Base-by-base conservation (phyloP, 106 monocot species). In the Amphibolis antarctica region DNA sequence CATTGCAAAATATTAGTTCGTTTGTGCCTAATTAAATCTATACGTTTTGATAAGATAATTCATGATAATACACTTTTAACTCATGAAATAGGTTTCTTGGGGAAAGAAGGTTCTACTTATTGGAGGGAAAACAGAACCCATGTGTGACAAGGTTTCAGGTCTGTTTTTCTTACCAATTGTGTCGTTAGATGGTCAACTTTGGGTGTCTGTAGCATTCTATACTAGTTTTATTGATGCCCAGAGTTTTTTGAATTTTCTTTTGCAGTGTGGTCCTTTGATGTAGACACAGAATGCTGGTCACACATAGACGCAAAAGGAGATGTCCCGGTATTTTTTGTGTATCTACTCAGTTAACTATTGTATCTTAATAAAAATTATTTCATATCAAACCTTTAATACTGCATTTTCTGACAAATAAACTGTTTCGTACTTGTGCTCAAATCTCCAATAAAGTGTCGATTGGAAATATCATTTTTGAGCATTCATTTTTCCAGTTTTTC, bases 251-350 rank as follows among this genome's bases (percentile, higher is more conserved):
- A 17, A 0, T 67, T 53, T 18, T 26, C 74, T 66, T 65, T 15
- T 50, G 36, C 25, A 96, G 94, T 86, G 4, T 96, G 89, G 89
- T 81, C 86, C 22, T 90, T 96, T 57, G 80, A 90, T 63, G 28
- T 72, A 61, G 94, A 90, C 71, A 76, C 76, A 20, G 94, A 96
- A 65, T 82, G 81, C 56, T 96, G 94, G 94, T 86, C 89, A 9
- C 75, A 67, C 70, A 51, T 89, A 28, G 94, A 96, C 65, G 86
- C 79, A 56, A 96, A 96, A 70, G 94, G 94, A 29, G 89, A 96
- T 53, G 78, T 86, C 30, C 94, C 94, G 84, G 94, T 96, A 96
- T 31, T 57, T 57, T 57, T 26, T 26, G 23, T 14, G 28, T 26
- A 57, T 57, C 12, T 17, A 57, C 57, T 28, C 28, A 27, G 28